Conservation (phyloP, 139 green algal genomes). For the Ettlia oleoabundans region DNA sequence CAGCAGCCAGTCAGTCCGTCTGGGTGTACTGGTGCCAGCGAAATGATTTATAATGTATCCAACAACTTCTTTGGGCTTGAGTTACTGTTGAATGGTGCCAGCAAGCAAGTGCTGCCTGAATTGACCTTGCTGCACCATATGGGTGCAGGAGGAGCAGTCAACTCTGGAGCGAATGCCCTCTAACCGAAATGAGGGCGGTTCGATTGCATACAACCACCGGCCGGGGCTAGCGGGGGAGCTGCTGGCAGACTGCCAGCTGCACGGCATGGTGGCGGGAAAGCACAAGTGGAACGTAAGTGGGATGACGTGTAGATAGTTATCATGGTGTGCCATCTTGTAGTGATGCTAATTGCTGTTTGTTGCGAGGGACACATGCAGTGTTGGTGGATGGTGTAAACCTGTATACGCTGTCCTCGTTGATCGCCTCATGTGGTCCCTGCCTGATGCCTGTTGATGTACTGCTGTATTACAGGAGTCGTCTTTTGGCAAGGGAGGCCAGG, state of each 20-base stretch:
- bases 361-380: background rate
- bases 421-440: background rate
- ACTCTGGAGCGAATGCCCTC: background rate
- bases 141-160: background rate
- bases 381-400: background rate
- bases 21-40: too few relatives aligned
- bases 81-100: too few relatives aligned
- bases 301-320: background rate
- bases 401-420: background rate
- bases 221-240: background rate
- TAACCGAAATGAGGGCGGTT: background rate
- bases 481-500: slow-evolving; percentile 7
- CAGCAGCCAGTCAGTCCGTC: too few relatives aligned
- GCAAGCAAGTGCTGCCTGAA: too few relatives aligned
- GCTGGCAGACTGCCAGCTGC: background rate
- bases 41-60: too few relatives aligned
- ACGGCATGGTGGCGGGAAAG: background rate
- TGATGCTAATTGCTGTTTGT: background rate
- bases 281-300: background rate
- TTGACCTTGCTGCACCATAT: background rate
- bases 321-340: background rate
- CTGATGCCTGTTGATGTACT: background rate
- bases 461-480: background rate
- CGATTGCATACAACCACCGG: background rate
- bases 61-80: too few relatives aligned